Evolutionary conservation across 306 rosid species (phyloP), one percentile per base, ranked within the genome.

Genomic region (Carpinus fangiana): DNA sequence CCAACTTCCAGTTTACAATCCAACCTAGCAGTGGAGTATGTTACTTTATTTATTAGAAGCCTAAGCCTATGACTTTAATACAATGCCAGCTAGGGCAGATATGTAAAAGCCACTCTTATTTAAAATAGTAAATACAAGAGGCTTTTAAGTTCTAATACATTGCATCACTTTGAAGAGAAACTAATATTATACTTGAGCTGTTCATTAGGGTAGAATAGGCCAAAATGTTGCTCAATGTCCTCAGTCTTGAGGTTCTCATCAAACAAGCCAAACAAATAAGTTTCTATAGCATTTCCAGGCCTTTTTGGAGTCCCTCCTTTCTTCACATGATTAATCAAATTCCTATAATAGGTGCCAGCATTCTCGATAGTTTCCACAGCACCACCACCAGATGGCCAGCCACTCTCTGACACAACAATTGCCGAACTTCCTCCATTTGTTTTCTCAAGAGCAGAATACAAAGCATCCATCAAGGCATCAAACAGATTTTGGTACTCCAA

Each of bases 361-460:
- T 78, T 81, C 7, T 78, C 82, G 4, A 78, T 3, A 9, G 83
- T 56, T 20, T 82, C 52, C 3, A 36, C 76, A 3, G 38, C 23
- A 5, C 76, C 83, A 18, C 83, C 88, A 0, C 75, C 83, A 0
- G 82, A 70, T 0, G 87, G 90, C 87, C 87, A 86, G 2, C 90
- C 90, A 12, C 73, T 83, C 77, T 86, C 87, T 5, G 86, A 86
- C 52, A 86, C 51, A 16, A 86, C 90, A 5, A 83, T 76, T 69
- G 68, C 78, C 53, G 83, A 9, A 13, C 36, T 43, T n/a, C 84
- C 72, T 34, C 83, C 83, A 1, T 79, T 65, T 11, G 12, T 70
- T 73, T 76, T 78, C 73, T 86, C 87, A 18, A 86, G 76, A 0
- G 86, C 83, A 2, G 78, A 69, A 18, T 83, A 83, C 38, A 70